Evolutionary conservation across 2,329 filamentous ascomycete species (phyloP), one percentile per base, ranked within the genome.

Genomic region (Botrytis squamosa): DNA sequence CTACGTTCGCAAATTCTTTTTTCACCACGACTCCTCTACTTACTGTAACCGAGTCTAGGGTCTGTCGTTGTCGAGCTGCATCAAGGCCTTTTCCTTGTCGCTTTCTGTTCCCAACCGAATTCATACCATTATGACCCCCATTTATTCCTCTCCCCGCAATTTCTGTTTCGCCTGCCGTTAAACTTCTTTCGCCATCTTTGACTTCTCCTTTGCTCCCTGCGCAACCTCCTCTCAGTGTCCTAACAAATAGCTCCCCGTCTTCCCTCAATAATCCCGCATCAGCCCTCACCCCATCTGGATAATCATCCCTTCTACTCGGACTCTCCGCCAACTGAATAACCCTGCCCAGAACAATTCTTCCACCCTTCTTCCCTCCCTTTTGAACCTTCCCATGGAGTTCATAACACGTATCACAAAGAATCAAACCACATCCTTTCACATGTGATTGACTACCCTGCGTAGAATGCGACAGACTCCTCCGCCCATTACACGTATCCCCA

Each of bases 361-460:
- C 42, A 1, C 70, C 62, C 46, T 33, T 59, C 63, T 29, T 72
- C 5, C 33, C 63, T 20, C 46, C 63, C 40, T 46, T 72, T 22
- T 59, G 38, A 29, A 68, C 20, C 25, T 74, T 75, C 38, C 25
- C 22, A 33, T n/a, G 62, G 9, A 65, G 38, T 14, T 72, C 68
- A 7, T 70, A 16, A 40, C 78, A 79, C 18, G 63, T 72, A 9
- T 70, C 55, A 60, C 80, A 81, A 4, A 81, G 75, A 4, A 73
- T 49, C 0, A 81, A 67, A 3, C 80, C 79, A 40, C 80, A 81
- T 0, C 77, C 77, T 12, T 73, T 22, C 14, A 42, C 38, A 33
- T 33, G 59, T n/a, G 64, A 57, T 3, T 38, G 33, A 44, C 68
- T 65, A 38, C n/a, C 49, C 1, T 65, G 71, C 14, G n/a, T 29